These are phyloP conservation scores for Fusarium phyllophilum DNA, from an alignment of 2,329 filamentous ascomycete genomes.

Conservation along the genomic window DNA sequence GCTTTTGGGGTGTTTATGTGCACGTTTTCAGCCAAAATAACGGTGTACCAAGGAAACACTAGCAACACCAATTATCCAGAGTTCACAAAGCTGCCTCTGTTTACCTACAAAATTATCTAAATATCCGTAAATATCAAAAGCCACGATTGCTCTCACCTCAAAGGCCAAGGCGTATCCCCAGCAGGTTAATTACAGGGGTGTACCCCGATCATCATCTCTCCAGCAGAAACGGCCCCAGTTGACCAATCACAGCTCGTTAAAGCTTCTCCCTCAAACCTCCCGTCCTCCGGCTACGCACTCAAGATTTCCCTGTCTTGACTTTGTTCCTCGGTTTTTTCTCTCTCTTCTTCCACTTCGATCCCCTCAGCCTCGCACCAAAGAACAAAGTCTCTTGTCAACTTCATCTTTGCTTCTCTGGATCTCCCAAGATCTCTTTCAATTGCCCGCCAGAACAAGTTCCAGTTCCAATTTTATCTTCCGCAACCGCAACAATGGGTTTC, in stretches of 20 bases:
- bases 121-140: slow-evolving; percentile 18
- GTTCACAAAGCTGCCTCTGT: background rate
- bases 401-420: slow-evolving; percentile 16
- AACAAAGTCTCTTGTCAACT: slow-evolving; percentile 16
- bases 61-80: background rate
- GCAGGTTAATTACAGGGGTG: slow-evolving; percentile 28
- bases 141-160: slow-evolving; percentile 19
- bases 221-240: slow-evolving; percentile 21
- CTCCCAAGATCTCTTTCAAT: slow-evolving; percentile 27
- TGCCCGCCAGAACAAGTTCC: slow-evolving; percentile 27
- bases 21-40: background rate
- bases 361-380: slow-evolving; percentile 26
- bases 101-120: too few species aligned
- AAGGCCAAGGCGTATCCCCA: slow-evolving; percentile 28
- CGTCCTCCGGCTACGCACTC: slow-evolving; percentile 47
- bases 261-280: slow-evolving; percentile 45
- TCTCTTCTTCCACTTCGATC: slow-evolving; percentile 16
- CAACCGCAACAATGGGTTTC: slow-evolving; percentile 78
- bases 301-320: slow-evolving; percentile 44
- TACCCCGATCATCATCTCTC: slow-evolving; percentile 35
- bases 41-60: background rate
- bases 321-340: slow-evolving; percentile 36
- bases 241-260: slow-evolving; percentile 38
- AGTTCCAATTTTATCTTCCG: slow-evolving; percentile 30
- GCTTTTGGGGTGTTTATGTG: background rate